Evolutionary conservation across 2,329 filamentous ascomycete genomes (phyloP).

Genomic region (Alternaria sp.): DNA sequence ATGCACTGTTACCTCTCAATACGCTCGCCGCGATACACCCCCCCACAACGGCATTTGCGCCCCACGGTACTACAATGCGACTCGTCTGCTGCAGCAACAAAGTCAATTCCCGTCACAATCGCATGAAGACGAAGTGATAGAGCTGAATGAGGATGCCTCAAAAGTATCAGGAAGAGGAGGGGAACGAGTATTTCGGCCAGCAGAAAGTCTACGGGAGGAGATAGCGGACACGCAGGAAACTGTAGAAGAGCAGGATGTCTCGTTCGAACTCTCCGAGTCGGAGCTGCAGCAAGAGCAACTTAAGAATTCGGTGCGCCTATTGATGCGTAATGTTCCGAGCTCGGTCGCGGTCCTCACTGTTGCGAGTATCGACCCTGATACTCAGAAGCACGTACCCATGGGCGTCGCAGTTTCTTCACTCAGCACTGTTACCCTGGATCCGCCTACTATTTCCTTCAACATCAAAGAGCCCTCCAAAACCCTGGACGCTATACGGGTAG

Average conservation of each 20-base stretch:
- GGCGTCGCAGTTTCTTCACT: slow-evolving; percentile 69
- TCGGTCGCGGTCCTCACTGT: slow-evolving; percentile 66
- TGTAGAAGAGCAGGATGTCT: slow-evolving; percentile 5
- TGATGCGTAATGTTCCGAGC: slow-evolving; percentile 65
- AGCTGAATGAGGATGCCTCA: background rate
- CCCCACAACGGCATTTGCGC: slow-evolving; percentile 2
- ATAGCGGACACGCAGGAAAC: slow-evolving; percentile 3
- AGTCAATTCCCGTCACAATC: slow-evolving; percentile 14
- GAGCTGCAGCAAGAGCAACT: slow-evolving; percentile 18
- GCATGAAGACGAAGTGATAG: slow-evolving; percentile 2
- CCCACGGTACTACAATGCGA: slow-evolving; percentile 24
- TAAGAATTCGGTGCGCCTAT: slow-evolving; percentile 30
- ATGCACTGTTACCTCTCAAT: slow-evolving; percentile 12
- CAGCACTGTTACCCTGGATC: slow-evolving; percentile 65
- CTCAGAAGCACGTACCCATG: slow-evolving; percentile 31
- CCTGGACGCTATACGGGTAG: slow-evolving; percentile 60
- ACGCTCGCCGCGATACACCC: slow-evolving; percentile 3
- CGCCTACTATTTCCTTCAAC: slow-evolving; percentile 70
- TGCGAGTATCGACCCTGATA: slow-evolving; percentile 24
- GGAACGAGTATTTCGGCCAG: slow-evolving; percentile 1
- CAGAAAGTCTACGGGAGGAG: slow-evolving; percentile 4
- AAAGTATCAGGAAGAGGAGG: background rate
- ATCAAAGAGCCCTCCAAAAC: slow-evolving; percentile 65
- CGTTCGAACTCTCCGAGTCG: slow-evolving; percentile 5
- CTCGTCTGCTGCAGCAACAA: slow-evolving; percentile 20